phyloP scores from a whole-genome alignment of 2,329 filamentous ascomycete species.

The Macroventuria anomochaeta region DNA sequence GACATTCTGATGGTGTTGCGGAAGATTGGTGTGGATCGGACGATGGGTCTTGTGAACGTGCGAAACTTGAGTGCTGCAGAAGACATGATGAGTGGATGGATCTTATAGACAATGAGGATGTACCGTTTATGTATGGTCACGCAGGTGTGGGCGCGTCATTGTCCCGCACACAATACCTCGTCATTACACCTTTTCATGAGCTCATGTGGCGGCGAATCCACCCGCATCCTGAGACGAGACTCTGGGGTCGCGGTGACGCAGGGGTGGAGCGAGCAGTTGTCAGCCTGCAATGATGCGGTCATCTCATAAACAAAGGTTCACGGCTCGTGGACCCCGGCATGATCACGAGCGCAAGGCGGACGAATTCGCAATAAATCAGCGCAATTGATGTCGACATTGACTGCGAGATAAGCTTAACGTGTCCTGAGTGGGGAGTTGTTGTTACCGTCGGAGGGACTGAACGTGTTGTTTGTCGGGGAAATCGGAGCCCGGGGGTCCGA shows the following conservation, averaged over 20 bases:
- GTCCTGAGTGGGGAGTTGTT: not conserved
- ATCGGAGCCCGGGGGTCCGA: not conserved
- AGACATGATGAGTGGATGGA: slow-evolving; percentile 24
- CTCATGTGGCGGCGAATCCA: slow-evolving; percentile 11
- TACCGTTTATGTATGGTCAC: slow-evolving; percentile 14
- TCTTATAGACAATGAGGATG: slow-evolving; percentile 10
- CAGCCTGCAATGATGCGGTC: slow-evolving; percentile 18
- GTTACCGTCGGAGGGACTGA: not conserved
- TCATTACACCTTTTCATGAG: slow-evolving; percentile 7
- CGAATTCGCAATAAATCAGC: not conserved
- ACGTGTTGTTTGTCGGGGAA: not conserved
- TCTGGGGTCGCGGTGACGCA: slow-evolving; percentile 4
- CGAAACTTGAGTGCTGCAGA: slow-evolving; percentile 28
- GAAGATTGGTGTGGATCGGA: slow-evolving; percentile 22
- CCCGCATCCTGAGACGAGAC: not conserved
- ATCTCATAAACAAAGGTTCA: slow-evolving; percentile 1
- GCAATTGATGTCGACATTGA: slow-evolving; percentile 6
- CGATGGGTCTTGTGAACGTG: slow-evolving; percentile 25
- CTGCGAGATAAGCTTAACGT: slow-evolving; percentile 1
- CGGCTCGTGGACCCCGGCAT: not conserved
- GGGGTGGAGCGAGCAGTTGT: slow-evolving; percentile 3
- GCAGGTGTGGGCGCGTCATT: slow-evolving; percentile 5
- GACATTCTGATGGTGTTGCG: slow-evolving; percentile 32
- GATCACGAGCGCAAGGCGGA: not conserved
- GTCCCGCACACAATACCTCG: not conserved